Evolutionary conservation across 2,329 filamentous ascomycete genomes (phyloP).

Genomic region (Parasarocladium wereldwijsianum): DNA sequence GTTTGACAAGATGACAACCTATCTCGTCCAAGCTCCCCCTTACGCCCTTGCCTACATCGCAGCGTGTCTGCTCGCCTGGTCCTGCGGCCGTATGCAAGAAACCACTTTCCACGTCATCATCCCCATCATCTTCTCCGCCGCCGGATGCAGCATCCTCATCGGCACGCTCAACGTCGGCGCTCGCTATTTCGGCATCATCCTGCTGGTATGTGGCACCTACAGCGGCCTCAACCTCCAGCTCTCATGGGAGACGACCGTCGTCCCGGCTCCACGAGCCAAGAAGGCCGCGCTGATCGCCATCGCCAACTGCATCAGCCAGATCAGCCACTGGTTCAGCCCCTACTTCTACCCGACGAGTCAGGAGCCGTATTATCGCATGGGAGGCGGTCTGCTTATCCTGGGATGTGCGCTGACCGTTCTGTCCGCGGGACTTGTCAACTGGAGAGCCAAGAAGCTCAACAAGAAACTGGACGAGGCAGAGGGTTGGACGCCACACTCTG

Average conservation of each 20-base stretch:
- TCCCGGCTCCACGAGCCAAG: constrained; percentile 21
- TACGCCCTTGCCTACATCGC: constrained; percentile 24
- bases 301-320: constrained; percentile 21
- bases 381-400: constrained; percentile 10
- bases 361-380: constrained; percentile 13
- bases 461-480: constrained; percentile 13
- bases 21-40: constrained; percentile 23
- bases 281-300: constrained; percentile 24
- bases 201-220: constrained; percentile 22
- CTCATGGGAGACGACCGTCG: constrained; percentile 23
- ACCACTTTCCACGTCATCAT: constrained; percentile 23
- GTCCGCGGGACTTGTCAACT: constrained; percentile 9
- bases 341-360: constrained; percentile 18
- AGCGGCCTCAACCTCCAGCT: constrained; percentile 23
- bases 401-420: constrained; percentile 9
- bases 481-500: constrained; percentile 10
- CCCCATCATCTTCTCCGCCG: constrained; percentile 19
- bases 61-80: constrained; percentile 19
- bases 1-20: constrained; percentile 11
- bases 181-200: constrained; percentile 25
- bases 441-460: constrained; percentile 10
- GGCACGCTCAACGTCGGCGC: constrained; percentile 22
- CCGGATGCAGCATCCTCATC: constrained; percentile 24
- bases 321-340: constrained; percentile 23
- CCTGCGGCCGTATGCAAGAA: constrained; percentile 18